Percentiles rank a stretch among this genome's conserved stretches.
These are phyloP conservation scores for Kurtzmaniella fragi DNA, from an alignment of 805 yeast species.

Conservation along the genomic window DNA sequence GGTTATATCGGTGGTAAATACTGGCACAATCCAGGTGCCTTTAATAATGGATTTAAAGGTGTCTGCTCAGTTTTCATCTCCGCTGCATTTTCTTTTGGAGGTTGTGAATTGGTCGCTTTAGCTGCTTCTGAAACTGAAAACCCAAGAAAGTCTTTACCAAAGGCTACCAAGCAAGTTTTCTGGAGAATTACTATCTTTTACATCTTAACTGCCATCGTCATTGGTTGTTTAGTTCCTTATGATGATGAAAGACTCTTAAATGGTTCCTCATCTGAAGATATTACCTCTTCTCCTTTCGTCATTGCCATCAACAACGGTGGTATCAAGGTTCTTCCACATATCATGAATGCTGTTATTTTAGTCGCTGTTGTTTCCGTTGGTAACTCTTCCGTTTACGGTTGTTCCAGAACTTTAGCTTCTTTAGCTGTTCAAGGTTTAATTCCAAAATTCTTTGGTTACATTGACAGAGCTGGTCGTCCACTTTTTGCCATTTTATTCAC, in stretches of 20 bases:
- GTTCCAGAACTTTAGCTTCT: conserved; percentile 59
- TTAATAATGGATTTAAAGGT: conserved; percentile 52
- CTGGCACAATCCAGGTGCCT: conserved; percentile 54
- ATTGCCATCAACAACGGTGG: conserved; percentile 55
- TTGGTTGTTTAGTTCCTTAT: conserved; percentile 51
- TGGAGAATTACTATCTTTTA: conserved; percentile 51
- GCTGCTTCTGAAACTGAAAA: conserved; percentile 55
- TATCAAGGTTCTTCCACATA: conserved; percentile 55
- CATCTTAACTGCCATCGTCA: conserved; percentile 35
- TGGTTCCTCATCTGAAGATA: conserved; percentile 43
- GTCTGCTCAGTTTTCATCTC: conserved; percentile 48
- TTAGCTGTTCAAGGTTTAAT: conserved; percentile 60
- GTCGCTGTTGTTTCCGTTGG: conserved; percentile 65
- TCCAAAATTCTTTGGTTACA: conserved; percentile 35
- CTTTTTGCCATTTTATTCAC: conserved; percentile 20
- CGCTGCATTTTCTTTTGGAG: conserved; percentile 59
- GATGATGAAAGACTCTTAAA: conserved; percentile 37
- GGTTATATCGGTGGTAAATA: conserved; percentile 48
- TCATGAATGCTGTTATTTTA: conserved; percentile 63
- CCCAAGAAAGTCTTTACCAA: conserved; percentile 53
- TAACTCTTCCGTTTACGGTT: conserved; percentile 59
- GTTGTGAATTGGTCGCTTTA: conserved; percentile 54
- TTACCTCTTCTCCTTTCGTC: conserved; percentile 63
- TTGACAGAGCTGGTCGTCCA: conserved; percentile 26
- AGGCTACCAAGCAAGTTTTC: conserved; percentile 51